These are phyloP conservation scores for Arthroderma sp. DNA, from an alignment of 2,329 filamentous ascomycete genomes.

Conservation along the genomic window DNA sequence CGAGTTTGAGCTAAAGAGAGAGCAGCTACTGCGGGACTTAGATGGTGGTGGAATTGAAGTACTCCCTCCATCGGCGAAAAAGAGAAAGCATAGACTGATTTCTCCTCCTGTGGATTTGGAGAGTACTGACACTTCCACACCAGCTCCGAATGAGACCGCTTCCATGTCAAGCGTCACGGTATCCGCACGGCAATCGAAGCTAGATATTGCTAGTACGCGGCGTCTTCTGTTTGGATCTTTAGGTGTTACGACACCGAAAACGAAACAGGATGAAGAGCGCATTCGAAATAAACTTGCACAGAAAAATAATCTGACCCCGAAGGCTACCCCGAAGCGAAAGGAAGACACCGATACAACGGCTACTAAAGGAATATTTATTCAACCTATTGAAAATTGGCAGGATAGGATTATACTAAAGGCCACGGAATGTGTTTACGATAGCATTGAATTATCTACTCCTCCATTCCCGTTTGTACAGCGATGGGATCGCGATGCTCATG, in stretches of 20 bases:
- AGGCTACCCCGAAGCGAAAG: constrained; percentile 19
- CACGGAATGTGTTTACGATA: constrained; percentile 70
- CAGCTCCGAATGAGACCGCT: neutral
- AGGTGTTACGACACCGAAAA: constrained; percentile 56
- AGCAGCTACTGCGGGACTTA: constrained; percentile 42
- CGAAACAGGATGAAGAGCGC: constrained; percentile 54
- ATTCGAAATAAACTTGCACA: constrained; percentile 50
- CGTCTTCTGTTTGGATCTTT: constrained; percentile 62
- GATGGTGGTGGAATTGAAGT: constrained; percentile 43
- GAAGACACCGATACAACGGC: constrained; percentile 17
- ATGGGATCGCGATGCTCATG: constrained; percentile 68
- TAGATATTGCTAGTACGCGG: constrained; percentile 51
- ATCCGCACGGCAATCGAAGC: constrained; percentile 29
- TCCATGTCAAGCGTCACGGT: neutral
- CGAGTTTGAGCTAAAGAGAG: constrained; percentile 41
- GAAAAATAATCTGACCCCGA: constrained; percentile 32
- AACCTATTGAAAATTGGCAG: constrained; percentile 57
- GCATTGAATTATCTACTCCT: constrained; percentile 57
- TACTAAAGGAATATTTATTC: constrained; percentile 26
- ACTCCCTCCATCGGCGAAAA: constrained; percentile 23
- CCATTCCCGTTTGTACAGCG: constrained; percentile 83
- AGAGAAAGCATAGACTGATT: constrained; percentile 15
- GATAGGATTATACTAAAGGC: constrained; percentile 61
- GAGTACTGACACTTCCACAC: neutral
- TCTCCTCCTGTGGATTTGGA: neutral